Conservation (phyloP, 2,329 filamentous ascomycete species). For the Podosphaera fusca region DNA sequence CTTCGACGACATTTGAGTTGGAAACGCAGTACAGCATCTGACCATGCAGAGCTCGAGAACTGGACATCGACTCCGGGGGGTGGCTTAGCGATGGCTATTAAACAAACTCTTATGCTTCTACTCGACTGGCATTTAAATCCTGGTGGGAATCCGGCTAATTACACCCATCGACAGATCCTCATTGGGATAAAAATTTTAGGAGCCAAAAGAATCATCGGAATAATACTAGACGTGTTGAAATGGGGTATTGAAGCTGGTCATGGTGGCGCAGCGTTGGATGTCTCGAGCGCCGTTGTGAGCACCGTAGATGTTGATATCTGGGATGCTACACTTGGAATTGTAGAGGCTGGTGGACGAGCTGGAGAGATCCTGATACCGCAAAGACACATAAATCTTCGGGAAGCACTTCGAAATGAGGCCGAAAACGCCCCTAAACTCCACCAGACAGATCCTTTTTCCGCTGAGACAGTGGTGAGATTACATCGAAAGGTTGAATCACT, state of each 20-base stretch:
- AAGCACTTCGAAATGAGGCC: constrained; percentile 13
- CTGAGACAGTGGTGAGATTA: constrained; percentile 13
- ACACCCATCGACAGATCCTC: constrained; percentile 50
- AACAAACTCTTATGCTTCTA: constrained; percentile 36
- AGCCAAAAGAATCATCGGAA: constrained; percentile 31
- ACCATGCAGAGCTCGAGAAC: constrained; percentile 42
- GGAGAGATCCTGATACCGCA: constrained; percentile 5
- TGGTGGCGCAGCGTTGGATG: constrained; percentile 40
- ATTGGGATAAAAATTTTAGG: constrained; percentile 37
- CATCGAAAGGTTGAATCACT: constrained; percentile 15
- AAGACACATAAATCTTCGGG: constrained; percentile 13
- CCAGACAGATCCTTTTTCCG: constrained; percentile 10
- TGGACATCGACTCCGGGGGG: constrained; percentile 36
- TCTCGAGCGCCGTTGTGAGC: constrained; percentile 45
- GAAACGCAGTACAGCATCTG: constrained; percentile 36
- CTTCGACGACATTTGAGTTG: constrained; percentile 34
- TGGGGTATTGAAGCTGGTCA: constrained; percentile 34
- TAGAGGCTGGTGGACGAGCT: not conserved
- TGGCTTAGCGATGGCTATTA: constrained; percentile 33
- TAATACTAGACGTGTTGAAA: constrained; percentile 45
- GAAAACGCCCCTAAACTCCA: constrained; percentile 12
- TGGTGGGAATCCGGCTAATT: constrained; percentile 33
- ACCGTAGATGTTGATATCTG: constrained; percentile 29
- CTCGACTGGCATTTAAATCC: constrained; percentile 43
- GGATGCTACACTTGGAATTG: constrained; percentile 3